Evolutionary conservation across 2,329 filamentous ascomycete genomes (phyloP).

Genomic region (Ascochyta viciae-villosae): DNA sequence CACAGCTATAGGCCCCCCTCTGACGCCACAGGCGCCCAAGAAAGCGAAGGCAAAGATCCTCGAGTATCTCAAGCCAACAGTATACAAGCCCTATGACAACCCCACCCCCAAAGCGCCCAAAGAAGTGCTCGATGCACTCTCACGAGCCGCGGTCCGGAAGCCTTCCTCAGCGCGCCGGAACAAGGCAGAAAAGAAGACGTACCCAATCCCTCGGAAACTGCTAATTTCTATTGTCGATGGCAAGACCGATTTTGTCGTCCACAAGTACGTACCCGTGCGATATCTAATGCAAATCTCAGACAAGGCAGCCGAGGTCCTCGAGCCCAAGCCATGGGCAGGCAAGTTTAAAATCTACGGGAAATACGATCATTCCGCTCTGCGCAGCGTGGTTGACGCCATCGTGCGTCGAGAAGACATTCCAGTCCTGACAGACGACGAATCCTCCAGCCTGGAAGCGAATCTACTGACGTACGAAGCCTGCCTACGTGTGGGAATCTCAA

Average conservation of each 20-base stretch:
- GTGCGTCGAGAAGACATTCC: not conserved
- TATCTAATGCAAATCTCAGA: not conserved
- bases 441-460: not conserved
- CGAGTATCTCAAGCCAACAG: not conserved
- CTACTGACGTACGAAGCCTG: constrained; percentile 7
- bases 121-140: not conserved
- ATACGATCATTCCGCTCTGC: not conserved
- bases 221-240: constrained; percentile 3
- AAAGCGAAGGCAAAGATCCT: not conserved
- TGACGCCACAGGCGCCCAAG: not conserved
- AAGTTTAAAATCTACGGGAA: constrained; percentile 1
- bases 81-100: not conserved
- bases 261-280: not conserved
- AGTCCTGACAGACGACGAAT: not conserved
- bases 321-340: not conserved
- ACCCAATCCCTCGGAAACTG: not conserved
- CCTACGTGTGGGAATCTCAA: not conserved
- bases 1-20: not conserved
- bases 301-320: not conserved
- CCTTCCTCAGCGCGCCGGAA: not conserved
- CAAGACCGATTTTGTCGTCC: not conserved
- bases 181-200: not conserved
- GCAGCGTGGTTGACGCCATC: not conserved
- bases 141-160: not conserved
- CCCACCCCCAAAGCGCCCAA: not conserved